Percentiles rank a stretch among this genome's conserved stretches.
These are phyloP conservation scores for Hymenoscyphus occultus DNA, from an alignment of 2,329 filamentous ascomycete genomes.

Conservation along the genomic window DNA sequence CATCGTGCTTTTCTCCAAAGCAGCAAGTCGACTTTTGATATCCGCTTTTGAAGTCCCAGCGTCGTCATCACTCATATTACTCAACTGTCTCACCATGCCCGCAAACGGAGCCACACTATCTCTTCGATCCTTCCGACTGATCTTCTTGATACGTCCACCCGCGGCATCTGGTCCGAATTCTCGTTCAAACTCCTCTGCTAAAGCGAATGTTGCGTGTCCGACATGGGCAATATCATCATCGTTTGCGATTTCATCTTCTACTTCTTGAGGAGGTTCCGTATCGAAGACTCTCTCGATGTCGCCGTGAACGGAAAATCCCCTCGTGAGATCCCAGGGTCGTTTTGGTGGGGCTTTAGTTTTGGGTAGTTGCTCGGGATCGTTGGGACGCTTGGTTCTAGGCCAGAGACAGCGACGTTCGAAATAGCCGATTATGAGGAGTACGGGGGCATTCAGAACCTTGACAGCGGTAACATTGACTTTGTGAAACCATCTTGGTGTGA, in stretches of 20 bases:
- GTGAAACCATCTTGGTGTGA: constrained; percentile 83
- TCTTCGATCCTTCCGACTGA: constrained; percentile 22
- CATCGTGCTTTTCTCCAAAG: constrained; percentile 26
- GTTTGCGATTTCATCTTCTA: constrained; percentile 27
- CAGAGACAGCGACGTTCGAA: constrained; percentile 70
- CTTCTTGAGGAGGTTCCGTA: constrained; percentile 27
- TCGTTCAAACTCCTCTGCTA: constrained; percentile 18
- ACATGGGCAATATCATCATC: constrained; percentile 21
- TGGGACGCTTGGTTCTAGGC: constrained; percentile 36
- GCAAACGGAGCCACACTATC: constrained; percentile 33
- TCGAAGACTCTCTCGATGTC: constrained; percentile 37
- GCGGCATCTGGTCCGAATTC: constrained; percentile 22
- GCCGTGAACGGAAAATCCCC: constrained; percentile 33
- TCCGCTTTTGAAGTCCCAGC: constrained; percentile 22
- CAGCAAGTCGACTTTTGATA: constrained; percentile 25
- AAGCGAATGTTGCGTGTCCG: constrained; percentile 18
- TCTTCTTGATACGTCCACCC: constrained; percentile 12
- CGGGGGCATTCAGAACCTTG: constrained; percentile 69
- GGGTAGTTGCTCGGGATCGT: constrained; percentile 25
- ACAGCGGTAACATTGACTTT: constrained; percentile 81
- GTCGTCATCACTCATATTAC: constrained; percentile 17
- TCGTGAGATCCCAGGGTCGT: constrained; percentile 31
- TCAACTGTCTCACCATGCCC: constrained; percentile 25
- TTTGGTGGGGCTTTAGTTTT: constrained; percentile 4
- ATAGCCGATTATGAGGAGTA: constrained; percentile 67